Base-by-base conservation (phyloP, 2,329 filamentous ascomycete species). In the Alternaria viburni region DNA sequence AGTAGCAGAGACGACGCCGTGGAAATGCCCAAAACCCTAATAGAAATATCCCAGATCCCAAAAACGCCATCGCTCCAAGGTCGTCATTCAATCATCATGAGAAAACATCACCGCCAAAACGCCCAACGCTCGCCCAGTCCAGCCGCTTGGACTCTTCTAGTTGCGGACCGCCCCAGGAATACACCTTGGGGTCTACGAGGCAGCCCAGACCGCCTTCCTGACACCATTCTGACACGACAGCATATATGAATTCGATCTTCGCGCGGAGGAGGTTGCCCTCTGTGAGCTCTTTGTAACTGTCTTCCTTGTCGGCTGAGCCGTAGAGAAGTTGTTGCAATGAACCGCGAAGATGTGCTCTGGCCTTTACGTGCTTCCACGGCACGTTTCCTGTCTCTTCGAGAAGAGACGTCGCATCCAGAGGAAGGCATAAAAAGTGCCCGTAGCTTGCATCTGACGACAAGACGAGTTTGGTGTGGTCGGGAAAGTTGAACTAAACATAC, bases 391-490 rank as follows among this genome's bases (percentile, higher is more conserved):
- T 88, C 28, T 85, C 80, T 4, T 87, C 84, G 11, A 95, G 86
- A 43, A 88, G 86, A 67, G 87, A 83, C 3, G 91, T 89, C 1
- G 91, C 91, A 62, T 91, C 88, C n/a, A 88, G 83, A 0, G 91
- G 88, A 19, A 94, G 87, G 73, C 92, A 90, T 82, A 91, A 91
- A 75, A 93, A 93, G 75, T 92, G 90, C 69, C 91, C 90, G 85
- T 89, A 91, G 1, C 86, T 88, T n/a, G 91, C 92, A 28, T 90
- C 87, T 1, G 90, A 83, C 61, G 93, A 92, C 25, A 96, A 82
- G 12, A 95, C 90, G 58, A 96, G 87, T 81, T 96, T 96, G 62
- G 92, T 95, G 78, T 96, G 92, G 70, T 96, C 92, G 3, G 92
- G 92, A 78, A 96, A 96, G 81, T 96, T 95, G 81, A 95, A 92